These are phyloP conservation scores for Mycena filopes DNA, from an alignment of 768 basidiomycete genomes.

Conservation along the genomic window DNA sequence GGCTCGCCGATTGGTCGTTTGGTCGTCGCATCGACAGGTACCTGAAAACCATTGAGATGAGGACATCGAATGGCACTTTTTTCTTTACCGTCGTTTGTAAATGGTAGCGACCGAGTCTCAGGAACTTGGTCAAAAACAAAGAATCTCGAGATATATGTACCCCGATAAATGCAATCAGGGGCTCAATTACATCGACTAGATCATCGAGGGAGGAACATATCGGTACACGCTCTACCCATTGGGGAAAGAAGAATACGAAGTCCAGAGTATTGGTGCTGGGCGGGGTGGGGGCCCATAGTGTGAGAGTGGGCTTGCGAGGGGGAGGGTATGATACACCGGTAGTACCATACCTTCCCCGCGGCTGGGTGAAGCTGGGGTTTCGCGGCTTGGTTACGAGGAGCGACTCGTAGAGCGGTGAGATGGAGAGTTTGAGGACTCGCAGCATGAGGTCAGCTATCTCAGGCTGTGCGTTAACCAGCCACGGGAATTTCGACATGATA, in stretches of 20 bases:
- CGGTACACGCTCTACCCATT: constrained; percentile 81
- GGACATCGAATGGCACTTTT: not conserved
- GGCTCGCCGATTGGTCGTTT: constrained; percentile 67
- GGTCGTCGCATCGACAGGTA: constrained; percentile 66
- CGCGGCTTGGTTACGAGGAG: constrained; percentile 65
- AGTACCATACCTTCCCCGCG: constrained; percentile 71
- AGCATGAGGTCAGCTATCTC: constrained; percentile 90
- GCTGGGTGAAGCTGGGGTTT: constrained; percentile 68
- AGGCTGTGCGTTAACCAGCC: constrained; percentile 83
- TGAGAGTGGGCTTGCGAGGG: constrained; percentile 73
- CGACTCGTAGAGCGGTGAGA: constrained; percentile 74
- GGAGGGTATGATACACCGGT: constrained; percentile 63
- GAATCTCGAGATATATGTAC: constrained; percentile 85
- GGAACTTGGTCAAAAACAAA: constrained; percentile 80
- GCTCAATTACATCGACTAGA: constrained; percentile 78
- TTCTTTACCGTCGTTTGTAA: constrained; percentile 61
- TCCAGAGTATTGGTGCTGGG: constrained; percentile 78
- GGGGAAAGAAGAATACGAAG: constrained; percentile 92
- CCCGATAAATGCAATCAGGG: constrained; percentile 82
- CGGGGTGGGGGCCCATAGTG: constrained; percentile 82
- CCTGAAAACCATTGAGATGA: constrained; percentile 39
- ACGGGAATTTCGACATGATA: constrained; percentile 85
- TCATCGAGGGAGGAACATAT: constrained; percentile 73
- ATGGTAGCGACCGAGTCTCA: constrained; percentile 79
- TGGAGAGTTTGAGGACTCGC: constrained; percentile 75